These are phyloP conservation scores for Candida frijolesensis DNA, from an alignment of 1,139 yeast genomes.

Conservation along the genomic window DNA sequence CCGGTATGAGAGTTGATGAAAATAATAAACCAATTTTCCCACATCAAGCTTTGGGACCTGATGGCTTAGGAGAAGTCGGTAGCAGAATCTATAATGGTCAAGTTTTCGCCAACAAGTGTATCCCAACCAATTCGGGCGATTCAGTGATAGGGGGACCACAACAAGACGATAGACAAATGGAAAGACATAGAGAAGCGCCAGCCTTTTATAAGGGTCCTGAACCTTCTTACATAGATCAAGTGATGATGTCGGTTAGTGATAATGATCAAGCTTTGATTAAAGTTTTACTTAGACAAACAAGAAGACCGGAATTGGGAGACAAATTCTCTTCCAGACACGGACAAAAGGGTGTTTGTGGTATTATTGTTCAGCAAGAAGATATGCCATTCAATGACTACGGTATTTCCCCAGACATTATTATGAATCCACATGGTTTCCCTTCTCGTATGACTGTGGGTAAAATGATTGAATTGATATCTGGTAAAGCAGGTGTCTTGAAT, in stretches of 20 bases:
- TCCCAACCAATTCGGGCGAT: constrained; percentile 86
- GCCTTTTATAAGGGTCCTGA: constrained; percentile 92
- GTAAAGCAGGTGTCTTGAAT: constrained; percentile 95
- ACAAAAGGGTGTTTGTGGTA: constrained; percentile 98
- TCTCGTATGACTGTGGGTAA: constrained; percentile 99
- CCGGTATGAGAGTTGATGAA: constrained; percentile 88
- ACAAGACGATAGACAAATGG: constrained; percentile 28
- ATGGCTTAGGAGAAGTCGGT: constrained; percentile 97
- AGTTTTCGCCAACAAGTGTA: constrained; percentile 88
- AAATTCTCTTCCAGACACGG: constrained; percentile 97
- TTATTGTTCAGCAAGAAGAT: constrained; percentile 94
- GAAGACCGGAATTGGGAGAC: constrained; percentile 98
- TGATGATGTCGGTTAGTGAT: constrained; percentile 95
- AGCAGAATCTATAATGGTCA: constrained; percentile 89
- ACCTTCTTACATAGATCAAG: constrained; percentile 93
- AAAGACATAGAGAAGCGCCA: constrained; percentile 87
- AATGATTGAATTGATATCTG: constrained; percentile 94
- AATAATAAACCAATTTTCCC: constrained; percentile 80
- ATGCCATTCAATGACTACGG: constrained; percentile 94
- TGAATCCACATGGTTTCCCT: constrained; percentile 99
- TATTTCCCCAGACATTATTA: constrained; percentile 89
- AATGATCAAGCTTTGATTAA: constrained; percentile 93
- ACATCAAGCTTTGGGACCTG: constrained; percentile 86
- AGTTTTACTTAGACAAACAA: constrained; percentile 88
- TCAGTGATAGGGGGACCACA: constrained; percentile 56